Evolutionary conservation across 768 basidiomycete genomes (phyloP).

Genomic region (Stropharia rugosoannulata): DNA sequence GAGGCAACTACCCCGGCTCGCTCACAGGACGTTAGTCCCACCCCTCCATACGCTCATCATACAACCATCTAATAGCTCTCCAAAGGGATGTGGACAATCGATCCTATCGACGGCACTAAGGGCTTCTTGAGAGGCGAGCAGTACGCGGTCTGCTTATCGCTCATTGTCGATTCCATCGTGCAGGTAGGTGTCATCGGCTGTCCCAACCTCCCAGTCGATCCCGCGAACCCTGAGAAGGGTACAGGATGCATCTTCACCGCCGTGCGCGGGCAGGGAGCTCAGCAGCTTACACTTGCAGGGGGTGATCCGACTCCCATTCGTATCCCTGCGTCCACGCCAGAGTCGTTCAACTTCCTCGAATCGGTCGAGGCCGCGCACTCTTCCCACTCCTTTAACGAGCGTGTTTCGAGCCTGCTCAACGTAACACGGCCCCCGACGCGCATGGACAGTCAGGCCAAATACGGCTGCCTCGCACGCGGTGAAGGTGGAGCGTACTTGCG

Average conservation of each 20-base stretch:
- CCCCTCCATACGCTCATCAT: constrained; percentile 1
- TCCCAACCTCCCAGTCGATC: constrained; percentile 78
- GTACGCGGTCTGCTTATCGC: constrained; percentile 88
- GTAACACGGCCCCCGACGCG: constrained; percentile 66
- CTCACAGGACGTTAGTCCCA: constrained; percentile 60
- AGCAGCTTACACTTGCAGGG: constrained; percentile 62
- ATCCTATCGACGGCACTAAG: constrained; percentile 92
- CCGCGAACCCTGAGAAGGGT: constrained; percentile 49
- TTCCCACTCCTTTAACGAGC: constrained; percentile 81
- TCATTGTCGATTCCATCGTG: constrained; percentile 77
- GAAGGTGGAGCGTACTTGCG: constrained; percentile 83
- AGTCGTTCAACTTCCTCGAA: constrained; percentile 74
- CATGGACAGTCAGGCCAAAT: constrained; percentile 98
- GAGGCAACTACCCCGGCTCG: constrained; percentile 76
- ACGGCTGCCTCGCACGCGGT: constrained; percentile 81
- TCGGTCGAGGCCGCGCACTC: constrained; percentile 92
- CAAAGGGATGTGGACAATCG: constrained; percentile 82
- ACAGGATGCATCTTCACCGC: constrained; percentile 86
- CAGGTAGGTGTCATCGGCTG: constrained; percentile 89
- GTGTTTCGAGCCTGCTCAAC: constrained; percentile 64
- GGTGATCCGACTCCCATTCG: constrained; percentile 45
- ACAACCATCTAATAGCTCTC: constrained; percentile 1
- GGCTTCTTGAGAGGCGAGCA: constrained; percentile 92
- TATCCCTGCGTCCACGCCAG: constrained; percentile 50
- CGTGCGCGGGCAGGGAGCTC: constrained; percentile 82